These are phyloP conservation scores for Trichoderma sp. DNA, from an alignment of 2,329 filamentous ascomycete genomes.

Conservation along the genomic window DNA sequence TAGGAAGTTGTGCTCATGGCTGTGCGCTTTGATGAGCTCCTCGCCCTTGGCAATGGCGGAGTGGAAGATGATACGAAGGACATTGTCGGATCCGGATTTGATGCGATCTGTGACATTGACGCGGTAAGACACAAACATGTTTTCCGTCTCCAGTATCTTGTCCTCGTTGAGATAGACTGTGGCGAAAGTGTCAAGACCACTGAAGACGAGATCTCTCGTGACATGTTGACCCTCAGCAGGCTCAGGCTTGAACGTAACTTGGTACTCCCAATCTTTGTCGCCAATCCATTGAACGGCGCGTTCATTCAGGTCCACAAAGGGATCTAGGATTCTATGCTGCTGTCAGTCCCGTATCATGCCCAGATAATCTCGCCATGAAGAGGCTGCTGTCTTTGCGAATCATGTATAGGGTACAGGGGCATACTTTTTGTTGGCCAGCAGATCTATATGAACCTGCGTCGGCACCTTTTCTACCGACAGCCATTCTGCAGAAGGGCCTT, in stretches of 20 bases:
- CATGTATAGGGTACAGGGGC: background rate
- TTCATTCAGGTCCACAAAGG: slow-evolving; percentile 64
- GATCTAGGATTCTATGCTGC: slow-evolving; percentile 50
- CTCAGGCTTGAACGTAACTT: slow-evolving; percentile 40
- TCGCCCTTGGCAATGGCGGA: slow-evolving; percentile 55
- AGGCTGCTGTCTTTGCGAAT: background rate
- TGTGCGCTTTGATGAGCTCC: slow-evolving; percentile 53
- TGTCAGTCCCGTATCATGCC: background rate
- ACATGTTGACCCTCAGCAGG: slow-evolving; percentile 26
- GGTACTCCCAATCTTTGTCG: slow-evolving; percentile 63
- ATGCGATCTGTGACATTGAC: slow-evolving; percentile 51
- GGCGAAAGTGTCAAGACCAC: slow-evolving; percentile 66
- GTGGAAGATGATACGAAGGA: slow-evolving; percentile 59
- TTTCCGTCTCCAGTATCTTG: slow-evolving; percentile 57
- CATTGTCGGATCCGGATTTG: slow-evolving; percentile 41
- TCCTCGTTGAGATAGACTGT: slow-evolving; percentile 57
- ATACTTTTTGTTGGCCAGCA: slow-evolving; percentile 41
- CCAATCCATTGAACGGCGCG: slow-evolving; percentile 61
- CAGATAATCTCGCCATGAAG: background rate
- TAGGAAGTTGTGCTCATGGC: slow-evolving; percentile 56
- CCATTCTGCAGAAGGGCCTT: slow-evolving; percentile 36
- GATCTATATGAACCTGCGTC: slow-evolving; percentile 43
- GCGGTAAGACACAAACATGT: slow-evolving; percentile 65
- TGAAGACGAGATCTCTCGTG: slow-evolving; percentile 54
- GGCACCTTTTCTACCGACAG: slow-evolving; percentile 40